These are phyloP conservation scores for Pleurotus djamor DNA, from an alignment of 768 basidiomycete genomes.

Conservation along the genomic window DNA sequence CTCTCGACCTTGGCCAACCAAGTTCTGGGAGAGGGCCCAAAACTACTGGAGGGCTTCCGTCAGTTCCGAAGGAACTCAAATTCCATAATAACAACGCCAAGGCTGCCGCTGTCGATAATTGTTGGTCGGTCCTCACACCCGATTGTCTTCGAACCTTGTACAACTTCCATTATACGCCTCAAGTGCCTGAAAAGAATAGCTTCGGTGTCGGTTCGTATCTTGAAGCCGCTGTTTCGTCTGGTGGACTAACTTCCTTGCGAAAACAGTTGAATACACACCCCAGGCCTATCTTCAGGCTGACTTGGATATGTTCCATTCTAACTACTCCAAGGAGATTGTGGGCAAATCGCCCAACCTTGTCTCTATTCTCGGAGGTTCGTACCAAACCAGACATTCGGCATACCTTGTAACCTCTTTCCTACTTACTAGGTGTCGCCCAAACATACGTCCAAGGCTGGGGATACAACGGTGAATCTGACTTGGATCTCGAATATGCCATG, in stretches of 20 bases:
- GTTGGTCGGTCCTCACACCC: slow-evolving; percentile 30
- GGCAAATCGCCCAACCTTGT: slow-evolving; percentile 29
- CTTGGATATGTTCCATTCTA: slow-evolving; percentile 38
- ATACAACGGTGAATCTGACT: slow-evolving; percentile 52
- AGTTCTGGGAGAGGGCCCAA: slow-evolving; percentile 21
- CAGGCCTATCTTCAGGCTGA: slow-evolving; percentile 43
- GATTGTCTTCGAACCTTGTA: slow-evolving; percentile 38
- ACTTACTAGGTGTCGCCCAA: slow-evolving; percentile 38
- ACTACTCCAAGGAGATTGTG: slow-evolving; percentile 27
- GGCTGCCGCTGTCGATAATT: slow-evolving; percentile 14
- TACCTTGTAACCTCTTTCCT: not conserved
- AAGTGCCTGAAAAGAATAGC: slow-evolving; percentile 27
- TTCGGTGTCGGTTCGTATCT: slow-evolving; percentile 30
- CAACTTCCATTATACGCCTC: slow-evolving; percentile 25
- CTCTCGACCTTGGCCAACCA: slow-evolving; percentile 18
- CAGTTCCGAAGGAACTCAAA: slow-evolving; percentile 17
- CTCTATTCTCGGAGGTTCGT: slow-evolving; percentile 28
- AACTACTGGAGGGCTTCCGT: slow-evolving; percentile 15
- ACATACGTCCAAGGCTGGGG: slow-evolving; percentile 35
- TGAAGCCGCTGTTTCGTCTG: not conserved
- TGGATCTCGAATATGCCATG: slow-evolving; percentile 59
- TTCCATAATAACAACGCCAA: not conserved
- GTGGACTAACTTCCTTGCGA: not conserved
- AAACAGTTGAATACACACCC: slow-evolving; percentile 51
- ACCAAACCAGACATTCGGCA: not conserved